These are phyloP conservation scores for Aspergillus heteromorphus DNA, from an alignment of 495 filamentous ascomycete species.

Conservation along the genomic window DNA sequence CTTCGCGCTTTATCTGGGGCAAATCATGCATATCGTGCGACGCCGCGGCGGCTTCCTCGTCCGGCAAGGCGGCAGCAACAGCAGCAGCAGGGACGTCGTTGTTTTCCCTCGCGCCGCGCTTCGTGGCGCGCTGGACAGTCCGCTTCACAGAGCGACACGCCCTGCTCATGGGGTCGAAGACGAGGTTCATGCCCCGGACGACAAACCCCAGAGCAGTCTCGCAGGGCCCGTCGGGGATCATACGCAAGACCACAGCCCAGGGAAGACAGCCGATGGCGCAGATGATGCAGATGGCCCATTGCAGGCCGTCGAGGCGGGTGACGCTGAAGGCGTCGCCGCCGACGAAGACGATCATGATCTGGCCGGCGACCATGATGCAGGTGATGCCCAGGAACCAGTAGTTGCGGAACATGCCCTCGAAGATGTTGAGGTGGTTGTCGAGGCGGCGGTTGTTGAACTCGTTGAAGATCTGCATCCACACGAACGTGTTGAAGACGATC, in stretches of 20 bases:
- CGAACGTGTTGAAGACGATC: conserved; percentile 88
- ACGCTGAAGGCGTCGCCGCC: conserved; percentile 71
- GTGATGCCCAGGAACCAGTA: conserved; percentile 83
- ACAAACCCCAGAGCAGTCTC: conserved; percentile 36
- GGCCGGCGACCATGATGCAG: conserved; percentile 69
- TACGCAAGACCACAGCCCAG: conserved; percentile 65
- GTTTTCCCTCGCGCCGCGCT: not conserved
- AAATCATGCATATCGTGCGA: conserved; percentile 2
- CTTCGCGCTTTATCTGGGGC: too few relatives aligned
- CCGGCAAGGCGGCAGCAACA: conserved; percentile 1
- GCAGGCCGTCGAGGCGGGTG: conserved; percentile 55
- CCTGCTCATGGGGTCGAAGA: conserved; percentile 27
- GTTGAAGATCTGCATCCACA: conserved; percentile 97
- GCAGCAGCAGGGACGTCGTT: conserved; percentile 3
- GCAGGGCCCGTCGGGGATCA: conserved; percentile 56
- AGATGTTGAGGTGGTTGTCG: conserved; percentile 86
- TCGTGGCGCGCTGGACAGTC: conserved; percentile 14
- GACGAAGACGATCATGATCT: conserved; percentile 76
- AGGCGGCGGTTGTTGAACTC: conserved; percentile 89
- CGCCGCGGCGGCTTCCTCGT: conserved; percentile 10
- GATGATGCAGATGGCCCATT: conserved; percentile 74
- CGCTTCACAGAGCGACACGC: conserved; percentile 17
- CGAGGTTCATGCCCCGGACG: conserved; percentile 16
- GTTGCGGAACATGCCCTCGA: conserved; percentile 73
- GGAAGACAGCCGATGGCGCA: conserved; percentile 69